Evolutionary conservation across 768 basidiomycete genomes (phyloP).

Genomic region (Candolleomyces eurysporus): DNA sequence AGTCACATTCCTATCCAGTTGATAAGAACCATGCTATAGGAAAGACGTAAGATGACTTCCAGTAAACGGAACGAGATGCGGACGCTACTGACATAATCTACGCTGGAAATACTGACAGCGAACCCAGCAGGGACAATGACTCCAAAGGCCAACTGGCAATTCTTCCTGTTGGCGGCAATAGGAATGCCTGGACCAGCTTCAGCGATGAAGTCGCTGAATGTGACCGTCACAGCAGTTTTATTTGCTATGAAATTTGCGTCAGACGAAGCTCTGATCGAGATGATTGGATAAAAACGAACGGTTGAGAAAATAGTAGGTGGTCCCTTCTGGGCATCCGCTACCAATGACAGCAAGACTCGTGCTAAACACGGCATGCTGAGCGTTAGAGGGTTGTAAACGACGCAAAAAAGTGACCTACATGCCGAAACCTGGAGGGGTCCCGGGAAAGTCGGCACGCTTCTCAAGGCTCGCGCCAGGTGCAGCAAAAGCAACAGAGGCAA

Average conservation of each 20-base stretch:
- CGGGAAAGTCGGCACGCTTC: background rate
- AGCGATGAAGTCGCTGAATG: slow-evolving; percentile 19
- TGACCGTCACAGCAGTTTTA: slow-evolving; percentile 18
- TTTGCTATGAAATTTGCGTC: slow-evolving; percentile 6
- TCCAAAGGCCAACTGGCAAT: slow-evolving; percentile 20
- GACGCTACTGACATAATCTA: slow-evolving; percentile 15
- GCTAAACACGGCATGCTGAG: slow-evolving; percentile 4
- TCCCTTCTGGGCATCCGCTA: slow-evolving; percentile 18
- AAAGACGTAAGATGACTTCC: slow-evolving; percentile 5
- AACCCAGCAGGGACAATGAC: slow-evolving; percentile 20
- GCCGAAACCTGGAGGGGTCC: slow-evolving; percentile 11
- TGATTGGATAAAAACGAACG: background rate
- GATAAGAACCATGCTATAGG: background rate
- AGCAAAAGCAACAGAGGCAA: background rate
- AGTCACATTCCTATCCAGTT: background rate
- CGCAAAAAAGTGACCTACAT: slow-evolving; percentile 3
- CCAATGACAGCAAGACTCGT: slow-evolving; percentile 17
- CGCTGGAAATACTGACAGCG: slow-evolving; percentile 18
- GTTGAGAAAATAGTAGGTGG: slow-evolving; percentile 13
- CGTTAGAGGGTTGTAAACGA: background rate
- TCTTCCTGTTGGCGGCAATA: slow-evolving; percentile 19
- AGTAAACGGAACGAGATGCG: slow-evolving; percentile 11
- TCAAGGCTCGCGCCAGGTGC: background rate
- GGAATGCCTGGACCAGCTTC: slow-evolving; percentile 18
- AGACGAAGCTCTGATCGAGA: background rate